Conservation (phyloP, 2,329 filamentous ascomycete species). For the Phialocephala sp. region DNA sequence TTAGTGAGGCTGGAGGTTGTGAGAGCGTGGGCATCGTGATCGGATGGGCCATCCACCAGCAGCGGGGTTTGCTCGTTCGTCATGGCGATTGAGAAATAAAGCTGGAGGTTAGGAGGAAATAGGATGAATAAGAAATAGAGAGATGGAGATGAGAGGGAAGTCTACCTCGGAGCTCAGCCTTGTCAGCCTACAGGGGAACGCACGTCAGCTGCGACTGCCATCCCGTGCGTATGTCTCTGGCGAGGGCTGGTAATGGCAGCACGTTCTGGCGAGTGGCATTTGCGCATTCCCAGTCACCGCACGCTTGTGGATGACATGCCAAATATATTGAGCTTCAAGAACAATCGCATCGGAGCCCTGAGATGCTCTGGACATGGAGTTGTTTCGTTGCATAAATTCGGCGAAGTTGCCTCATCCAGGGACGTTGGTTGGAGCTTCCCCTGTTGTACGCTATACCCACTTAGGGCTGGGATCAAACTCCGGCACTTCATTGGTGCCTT, state of each 20-base stretch:
- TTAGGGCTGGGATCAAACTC: neutral
- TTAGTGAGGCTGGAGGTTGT: constrained; percentile 30
- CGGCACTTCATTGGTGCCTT: constrained; percentile 1
- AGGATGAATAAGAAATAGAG: neutral
- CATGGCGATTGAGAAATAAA: neutral
- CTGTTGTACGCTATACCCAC: neutral
- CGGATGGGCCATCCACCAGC: constrained; percentile 4
- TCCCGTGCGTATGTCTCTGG: neutral
- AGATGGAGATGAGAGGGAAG: neutral
- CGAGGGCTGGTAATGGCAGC: neutral
- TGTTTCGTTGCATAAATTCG: neutral
- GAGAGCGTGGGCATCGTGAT: constrained; percentile 3
- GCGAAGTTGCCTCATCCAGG: neutral
- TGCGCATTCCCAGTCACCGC: neutral
- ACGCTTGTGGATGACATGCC: neutral
- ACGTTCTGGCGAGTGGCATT: neutral
- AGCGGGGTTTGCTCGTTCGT: neutral
- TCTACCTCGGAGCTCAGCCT: constrained; percentile 5
- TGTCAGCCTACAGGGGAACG: neutral
- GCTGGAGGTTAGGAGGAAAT: constrained; percentile 3
- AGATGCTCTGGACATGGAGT: neutral
- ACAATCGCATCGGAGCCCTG: neutral
- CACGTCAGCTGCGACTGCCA: constrained; percentile 2
- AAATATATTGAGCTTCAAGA: neutral
- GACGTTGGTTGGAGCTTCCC: neutral